These are phyloP conservation scores for Crithidia thermophila DNA, from an alignment of 208 protist species.

Conservation along the genomic window DNA sequence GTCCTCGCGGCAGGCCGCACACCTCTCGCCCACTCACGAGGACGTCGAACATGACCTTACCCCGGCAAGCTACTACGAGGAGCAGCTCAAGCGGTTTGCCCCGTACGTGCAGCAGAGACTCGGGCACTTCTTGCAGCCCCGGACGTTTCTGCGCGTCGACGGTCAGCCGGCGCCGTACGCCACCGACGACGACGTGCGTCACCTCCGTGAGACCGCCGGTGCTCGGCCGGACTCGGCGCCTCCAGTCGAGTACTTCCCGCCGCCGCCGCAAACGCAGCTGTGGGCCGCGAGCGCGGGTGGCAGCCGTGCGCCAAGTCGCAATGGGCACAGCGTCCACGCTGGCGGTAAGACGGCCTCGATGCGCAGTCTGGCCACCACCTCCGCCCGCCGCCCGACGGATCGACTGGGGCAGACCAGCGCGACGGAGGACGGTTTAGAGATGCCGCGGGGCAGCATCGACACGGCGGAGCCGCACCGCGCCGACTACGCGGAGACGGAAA, in stretches of 20 bases:
- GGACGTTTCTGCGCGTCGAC: constrained; percentile 66
- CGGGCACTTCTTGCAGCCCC: constrained; percentile 69
- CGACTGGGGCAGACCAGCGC: not conserved
- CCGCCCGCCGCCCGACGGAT: not conserved
- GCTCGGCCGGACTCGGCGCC: constrained; percentile 6
- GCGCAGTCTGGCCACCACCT: constrained; percentile 1
- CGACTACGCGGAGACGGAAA: not conserved
- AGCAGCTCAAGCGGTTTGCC: constrained; percentile 40
- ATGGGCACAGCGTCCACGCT: not conserved
- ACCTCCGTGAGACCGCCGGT: not conserved
- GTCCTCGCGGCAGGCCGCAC: not conserved
- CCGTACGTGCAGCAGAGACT: constrained; percentile 60
- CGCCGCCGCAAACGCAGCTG: constrained; percentile 34
- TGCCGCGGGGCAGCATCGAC: not conserved
- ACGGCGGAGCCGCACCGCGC: not conserved
- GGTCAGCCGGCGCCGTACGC: constrained; percentile 51
- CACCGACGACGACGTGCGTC: constrained; percentile 22
- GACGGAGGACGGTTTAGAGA: not conserved
- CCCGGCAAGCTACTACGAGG: constrained; percentile 50
- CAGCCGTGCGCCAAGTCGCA: constrained; percentile 1
- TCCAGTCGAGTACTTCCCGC: constrained; percentile 47
- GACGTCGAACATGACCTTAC: constrained; percentile 13
- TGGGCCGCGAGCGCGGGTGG: constrained; percentile 10
- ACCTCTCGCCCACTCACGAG: not conserved
- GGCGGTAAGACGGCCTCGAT: not conserved